Evolutionary conservation across 1,139 yeast species (phyloP).

Genomic region (Kurtzmaniella quercitrusa): DNA sequence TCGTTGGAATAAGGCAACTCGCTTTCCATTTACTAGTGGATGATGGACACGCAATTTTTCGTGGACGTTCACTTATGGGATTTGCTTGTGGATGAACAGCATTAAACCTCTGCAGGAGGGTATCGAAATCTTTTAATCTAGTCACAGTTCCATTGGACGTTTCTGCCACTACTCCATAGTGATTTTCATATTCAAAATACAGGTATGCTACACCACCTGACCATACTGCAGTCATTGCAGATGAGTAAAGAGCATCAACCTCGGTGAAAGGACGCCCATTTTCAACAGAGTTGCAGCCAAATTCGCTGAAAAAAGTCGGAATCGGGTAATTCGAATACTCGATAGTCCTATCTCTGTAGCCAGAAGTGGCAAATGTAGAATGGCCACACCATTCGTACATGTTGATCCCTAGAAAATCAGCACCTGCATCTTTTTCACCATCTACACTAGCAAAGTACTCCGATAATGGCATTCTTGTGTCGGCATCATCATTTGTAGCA

Average conservation of each 20-base stretch:
- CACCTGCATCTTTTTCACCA: conserved; percentile 15
- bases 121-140: conserved; percentile 41
- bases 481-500: conserved; percentile 56
- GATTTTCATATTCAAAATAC: conserved; percentile 33
- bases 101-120: conserved; percentile 27
- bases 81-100: conserved; percentile 31
- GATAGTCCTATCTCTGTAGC: conserved; percentile 51
- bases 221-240: conserved; percentile 36
- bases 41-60: conserved; percentile 20
- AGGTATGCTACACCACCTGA: conserved; percentile 41
- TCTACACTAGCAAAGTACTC: conserved; percentile 48
- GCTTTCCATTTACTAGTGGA: conserved; percentile 36
- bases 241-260: conserved; percentile 33
- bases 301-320: conserved; percentile 61
- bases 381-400: conserved; percentile 71
- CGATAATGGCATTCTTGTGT: conserved; percentile 43
- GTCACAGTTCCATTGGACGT: conserved; percentile 26
- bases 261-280: conserved; percentile 58
- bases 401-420: conserved; percentile 57
- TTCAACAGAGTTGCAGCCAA: conserved; percentile 49
- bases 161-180: conserved; percentile 32
- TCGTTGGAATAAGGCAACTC: conserved; percentile 43
- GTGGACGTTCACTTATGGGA: background rate
- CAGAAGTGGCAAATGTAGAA: conserved; percentile 52
- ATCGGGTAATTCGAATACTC: conserved; percentile 45